Percentiles rank a stretch among this genome's conserved stretches.
Evolutionary conservation across 31 red algal genomes (phyloP).

Genomic region (Endocladia muricata): DNA sequence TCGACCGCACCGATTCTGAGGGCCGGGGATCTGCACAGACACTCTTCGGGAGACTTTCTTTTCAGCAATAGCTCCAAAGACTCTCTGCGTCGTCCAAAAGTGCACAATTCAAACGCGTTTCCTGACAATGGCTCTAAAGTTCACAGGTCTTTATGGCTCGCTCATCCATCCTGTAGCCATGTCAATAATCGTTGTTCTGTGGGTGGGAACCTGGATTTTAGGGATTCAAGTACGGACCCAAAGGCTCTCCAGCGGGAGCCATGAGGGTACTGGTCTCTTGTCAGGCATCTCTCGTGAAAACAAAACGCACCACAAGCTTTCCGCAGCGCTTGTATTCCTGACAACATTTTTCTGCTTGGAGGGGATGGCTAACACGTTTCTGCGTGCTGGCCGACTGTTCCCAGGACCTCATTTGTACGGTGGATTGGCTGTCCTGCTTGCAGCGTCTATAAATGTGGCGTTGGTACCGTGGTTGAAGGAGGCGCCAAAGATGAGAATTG

Average conservation of each 20-base stretch:
- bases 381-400: slow-evolving; percentile 80
- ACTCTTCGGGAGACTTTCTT: no score
- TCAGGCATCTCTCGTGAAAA: not conserved
- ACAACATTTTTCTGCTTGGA: slow-evolving; percentile 62
- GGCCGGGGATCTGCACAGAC: no score
- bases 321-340: slow-evolving; percentile 46
- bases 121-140: no score
- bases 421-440: slow-evolving; percentile 65
- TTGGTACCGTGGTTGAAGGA: slow-evolving; percentile 72
- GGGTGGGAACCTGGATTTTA: not conserved
- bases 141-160: no score
- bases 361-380: slow-evolving; percentile 93
- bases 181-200: not conserved
- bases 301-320: slow-evolving; percentile 11
- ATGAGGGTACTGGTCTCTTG: not conserved
- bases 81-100: no score
- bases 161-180: not conserved
- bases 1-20: no score
- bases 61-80: no score
- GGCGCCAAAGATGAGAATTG: not conserved
- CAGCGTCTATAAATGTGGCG: slow-evolving; percentile 63
- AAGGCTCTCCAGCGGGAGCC: not conserved
- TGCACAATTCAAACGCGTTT: no score
- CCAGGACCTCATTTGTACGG: slow-evolving; percentile 94
- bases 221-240: not conserved